Conservation (phyloP, 345 rosid genomes). For the Hypericum androsaemum region DNA sequence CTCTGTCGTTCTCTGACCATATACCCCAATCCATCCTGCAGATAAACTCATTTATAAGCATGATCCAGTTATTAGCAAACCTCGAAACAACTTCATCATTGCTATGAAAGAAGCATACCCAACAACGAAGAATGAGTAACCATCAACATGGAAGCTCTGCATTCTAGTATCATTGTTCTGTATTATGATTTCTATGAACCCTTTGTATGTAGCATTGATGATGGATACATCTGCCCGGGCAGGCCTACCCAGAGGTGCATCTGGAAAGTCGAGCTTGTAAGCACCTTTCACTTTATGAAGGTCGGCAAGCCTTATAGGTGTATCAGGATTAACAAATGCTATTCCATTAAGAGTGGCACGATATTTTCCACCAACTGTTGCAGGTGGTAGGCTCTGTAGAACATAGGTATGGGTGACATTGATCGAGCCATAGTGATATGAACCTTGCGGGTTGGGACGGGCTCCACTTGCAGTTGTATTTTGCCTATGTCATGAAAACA, state of each 20-base stretch:
- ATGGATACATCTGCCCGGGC: constrained; percentile 51
- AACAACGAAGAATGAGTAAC: constrained; percentile 78
- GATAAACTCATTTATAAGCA: constrained; percentile 1
- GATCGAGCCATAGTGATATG: constrained; percentile 81
- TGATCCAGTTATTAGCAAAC: not conserved
- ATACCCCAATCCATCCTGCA: constrained; percentile 85
- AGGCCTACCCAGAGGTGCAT: constrained; percentile 50
- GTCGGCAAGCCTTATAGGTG: constrained; percentile 80
- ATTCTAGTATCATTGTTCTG: constrained; percentile 87
- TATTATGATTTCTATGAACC: constrained; percentile 71
- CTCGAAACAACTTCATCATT: not conserved
- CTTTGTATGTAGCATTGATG: constrained; percentile 78
- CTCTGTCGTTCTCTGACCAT: constrained; percentile 65
- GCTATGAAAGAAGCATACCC: constrained; percentile 38
- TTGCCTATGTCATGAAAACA: constrained; percentile 41
- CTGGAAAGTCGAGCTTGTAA: constrained; percentile 86
- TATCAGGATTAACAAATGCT: constrained; percentile 59
- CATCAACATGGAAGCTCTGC: constrained; percentile 82
- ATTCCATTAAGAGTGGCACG: constrained; percentile 74
- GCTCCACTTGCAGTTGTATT: constrained; percentile 91
- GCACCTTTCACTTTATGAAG: constrained; percentile 53
- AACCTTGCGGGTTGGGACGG: constrained; percentile 96
- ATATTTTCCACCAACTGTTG: constrained; percentile 42
- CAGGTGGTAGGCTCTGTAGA: constrained; percentile 61
- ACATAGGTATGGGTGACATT: constrained; percentile 66